These are phyloP conservation scores for Pisolithus tinctorius DNA, from an alignment of 768 basidiomycete species.

Conservation along the genomic window DNA sequence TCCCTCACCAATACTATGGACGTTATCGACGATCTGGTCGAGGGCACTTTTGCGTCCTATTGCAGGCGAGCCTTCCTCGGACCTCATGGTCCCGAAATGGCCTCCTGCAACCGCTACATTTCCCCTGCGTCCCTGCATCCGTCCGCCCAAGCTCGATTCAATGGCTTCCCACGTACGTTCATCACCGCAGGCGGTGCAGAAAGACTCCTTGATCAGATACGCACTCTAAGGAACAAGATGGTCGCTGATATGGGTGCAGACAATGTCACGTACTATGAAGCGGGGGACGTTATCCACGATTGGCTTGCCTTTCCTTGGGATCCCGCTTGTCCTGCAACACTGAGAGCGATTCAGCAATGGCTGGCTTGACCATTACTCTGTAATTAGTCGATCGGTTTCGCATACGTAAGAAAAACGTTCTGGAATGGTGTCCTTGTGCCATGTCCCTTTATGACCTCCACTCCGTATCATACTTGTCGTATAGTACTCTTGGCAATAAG, in stretches of 20 bases:
- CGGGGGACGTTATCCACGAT: slow-evolving; percentile 48
- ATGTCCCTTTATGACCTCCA: no score
- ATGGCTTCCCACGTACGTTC: slow-evolving; percentile 55
- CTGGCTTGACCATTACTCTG: slow-evolving; percentile 1
- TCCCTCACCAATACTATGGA: slow-evolving; percentile 30
- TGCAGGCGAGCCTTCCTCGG: slow-evolving; percentile 43
- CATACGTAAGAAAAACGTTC: not conserved
- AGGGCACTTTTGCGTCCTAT: slow-evolving; percentile 7
- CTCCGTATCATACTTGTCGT: no score
- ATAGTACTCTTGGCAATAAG: no score
- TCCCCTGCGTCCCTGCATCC: slow-evolving; percentile 51
- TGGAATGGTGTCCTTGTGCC: no score
- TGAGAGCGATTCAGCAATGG: slow-evolving; percentile 47
- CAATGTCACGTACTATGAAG: slow-evolving; percentile 45
- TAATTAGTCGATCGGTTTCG: not conserved
- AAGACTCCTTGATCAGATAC: slow-evolving; percentile 43
- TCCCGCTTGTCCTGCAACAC: slow-evolving; percentile 44
- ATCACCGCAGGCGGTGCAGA: slow-evolving; percentile 54
- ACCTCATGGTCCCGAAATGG: slow-evolving; percentile 39
- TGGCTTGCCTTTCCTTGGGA: slow-evolving; percentile 45
- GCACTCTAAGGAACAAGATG: slow-evolving; percentile 43
- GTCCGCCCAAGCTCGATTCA: slow-evolving; percentile 35
- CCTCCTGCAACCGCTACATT: slow-evolving; percentile 45
- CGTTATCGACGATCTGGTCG: slow-evolving; percentile 9
- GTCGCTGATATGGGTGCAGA: slow-evolving; percentile 38